Percentiles rank a stretch among this genome's conserved stretches.
Conservation (phyloP, 106 monocot genomes). For the Apostasia ramifera region DNA sequence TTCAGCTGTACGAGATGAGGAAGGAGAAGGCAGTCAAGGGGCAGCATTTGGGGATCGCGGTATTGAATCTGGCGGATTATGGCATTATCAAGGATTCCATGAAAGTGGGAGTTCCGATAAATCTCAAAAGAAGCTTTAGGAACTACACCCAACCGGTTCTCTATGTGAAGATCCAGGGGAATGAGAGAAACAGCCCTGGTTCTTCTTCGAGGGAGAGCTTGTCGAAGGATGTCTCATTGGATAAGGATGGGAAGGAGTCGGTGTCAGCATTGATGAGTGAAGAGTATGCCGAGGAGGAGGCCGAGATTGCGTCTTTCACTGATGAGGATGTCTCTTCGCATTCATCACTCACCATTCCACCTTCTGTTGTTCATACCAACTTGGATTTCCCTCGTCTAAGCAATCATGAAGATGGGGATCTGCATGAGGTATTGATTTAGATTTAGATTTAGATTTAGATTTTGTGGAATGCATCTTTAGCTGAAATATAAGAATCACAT, state of each 20-base stretch:
- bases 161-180: constrained; percentile 45
- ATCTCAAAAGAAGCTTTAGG: constrained; percentile 59
- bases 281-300: constrained; percentile 58
- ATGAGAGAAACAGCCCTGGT: constrained; percentile 17
- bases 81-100: constrained; percentile 47
- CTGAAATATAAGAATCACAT: no score
- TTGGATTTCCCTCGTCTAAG: constrained; percentile 15
- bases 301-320: constrained; percentile 76
- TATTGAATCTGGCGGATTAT: constrained; percentile 63
- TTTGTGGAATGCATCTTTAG: no score
- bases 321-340: constrained; percentile 58
- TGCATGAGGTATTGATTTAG: constrained; percentile 6
- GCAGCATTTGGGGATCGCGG: constrained; percentile 52
- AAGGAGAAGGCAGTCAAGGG: constrained; percentile 50
- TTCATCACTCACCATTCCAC: constrained; percentile 34
- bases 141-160: constrained; percentile 48
- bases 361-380: constrained; percentile 23
- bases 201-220: constrained; percentile 29
- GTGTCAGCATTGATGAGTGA: constrained; percentile 62
- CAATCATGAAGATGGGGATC: constrained; percentile 4
- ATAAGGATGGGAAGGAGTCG: constrained; percentile 38
- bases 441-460: not conserved
- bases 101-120: constrained; percentile 37
- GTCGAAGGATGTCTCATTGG: constrained; percentile 31
- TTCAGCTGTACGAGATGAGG: constrained; percentile 61